Evolutionary conservation across 305 asterid species (phyloP).

Genomic region (Rubia occidens): DNA sequence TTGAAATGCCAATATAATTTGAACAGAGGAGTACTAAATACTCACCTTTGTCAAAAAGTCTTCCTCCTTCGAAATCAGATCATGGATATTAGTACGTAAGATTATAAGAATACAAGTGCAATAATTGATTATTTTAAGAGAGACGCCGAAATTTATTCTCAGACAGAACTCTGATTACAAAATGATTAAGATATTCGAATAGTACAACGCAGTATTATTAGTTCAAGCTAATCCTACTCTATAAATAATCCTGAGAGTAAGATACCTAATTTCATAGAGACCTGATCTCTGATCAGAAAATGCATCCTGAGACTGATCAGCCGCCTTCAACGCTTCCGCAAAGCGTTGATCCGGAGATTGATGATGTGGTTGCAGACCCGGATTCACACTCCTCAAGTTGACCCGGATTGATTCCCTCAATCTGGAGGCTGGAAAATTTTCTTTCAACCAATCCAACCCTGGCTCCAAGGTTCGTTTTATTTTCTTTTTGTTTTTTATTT

Average conservation of each 20-base stretch:
- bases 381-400: slow-evolving; percentile 16
- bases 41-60: not conserved
- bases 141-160: not conserved
- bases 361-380: not conserved
- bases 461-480: slow-evolving; percentile 15
- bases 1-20: no score
- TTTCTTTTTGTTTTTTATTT: not conserved
- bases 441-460: slow-evolving; percentile 24
- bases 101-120: not conserved
- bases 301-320: not conserved
- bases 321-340: not conserved
- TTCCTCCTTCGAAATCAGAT: not conserved
- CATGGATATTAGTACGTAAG: not conserved
- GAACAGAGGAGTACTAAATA: no score
- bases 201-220: not conserved
- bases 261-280: not conserved
- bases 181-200: not conserved
- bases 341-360: not conserved
- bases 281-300: not conserved
- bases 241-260: not conserved
- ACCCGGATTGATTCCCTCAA: slow-evolving; percentile 65
- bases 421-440: slow-evolving; percentile 59
- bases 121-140: not conserved
- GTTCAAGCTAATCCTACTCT: not conserved
- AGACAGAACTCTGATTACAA: not conserved